A percentile compares a stretch with the other conserved stretches of the same genome.
Conservation (phyloP, 495 filamentous ascomycete species). For the Daldinia grandis region DNA sequence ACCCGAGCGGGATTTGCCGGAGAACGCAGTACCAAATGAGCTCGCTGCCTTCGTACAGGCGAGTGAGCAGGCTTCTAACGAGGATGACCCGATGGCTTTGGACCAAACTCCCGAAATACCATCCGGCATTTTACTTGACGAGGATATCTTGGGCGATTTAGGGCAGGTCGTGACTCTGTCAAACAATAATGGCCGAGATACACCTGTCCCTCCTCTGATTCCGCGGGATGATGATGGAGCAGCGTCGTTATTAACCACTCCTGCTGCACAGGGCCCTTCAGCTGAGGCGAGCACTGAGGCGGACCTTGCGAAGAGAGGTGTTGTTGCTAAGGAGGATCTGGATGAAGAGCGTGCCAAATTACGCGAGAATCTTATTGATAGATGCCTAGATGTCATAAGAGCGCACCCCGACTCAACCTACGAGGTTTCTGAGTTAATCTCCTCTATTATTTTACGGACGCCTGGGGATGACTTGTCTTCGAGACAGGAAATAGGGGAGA, state of each 20-base stretch:
- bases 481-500: slow-evolving; percentile 78
- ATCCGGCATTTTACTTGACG: slow-evolving; percentile 41
- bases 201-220: slow-evolving; percentile 24
- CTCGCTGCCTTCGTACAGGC: slow-evolving; percentile 24
- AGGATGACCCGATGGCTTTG: slow-evolving; percentile 42
- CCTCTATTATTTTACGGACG: slow-evolving; percentile 75
- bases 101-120: slow-evolving; percentile 39
- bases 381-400: slow-evolving; percentile 87
- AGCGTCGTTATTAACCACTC: slow-evolving; percentile 33
- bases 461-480: slow-evolving; percentile 62
- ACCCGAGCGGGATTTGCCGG: slow-evolving; percentile 63
- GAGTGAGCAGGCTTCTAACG: slow-evolving; percentile 16
- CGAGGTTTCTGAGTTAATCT: slow-evolving; percentile 87
- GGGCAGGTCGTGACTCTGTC: slow-evolving; percentile 25
- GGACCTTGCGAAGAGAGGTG: slow-evolving; percentile 18
- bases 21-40: slow-evolving; percentile 39
- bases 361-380: slow-evolving; percentile 81
- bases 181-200: slow-evolving; percentile 30
- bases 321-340: slow-evolving; percentile 78
- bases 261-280: slow-evolving; percentile 36
- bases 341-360: slow-evolving; percentile 78
- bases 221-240: slow-evolving; percentile 25
- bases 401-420: slow-evolving; percentile 89
- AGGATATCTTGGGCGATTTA: slow-evolving; percentile 35
- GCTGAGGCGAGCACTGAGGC: slow-evolving; percentile 21